A percentile compares a stretch with the other conserved stretches of the same genome.
Conservation (phyloP, 345 rosid genomes). For the Clausena lansium region DNA sequence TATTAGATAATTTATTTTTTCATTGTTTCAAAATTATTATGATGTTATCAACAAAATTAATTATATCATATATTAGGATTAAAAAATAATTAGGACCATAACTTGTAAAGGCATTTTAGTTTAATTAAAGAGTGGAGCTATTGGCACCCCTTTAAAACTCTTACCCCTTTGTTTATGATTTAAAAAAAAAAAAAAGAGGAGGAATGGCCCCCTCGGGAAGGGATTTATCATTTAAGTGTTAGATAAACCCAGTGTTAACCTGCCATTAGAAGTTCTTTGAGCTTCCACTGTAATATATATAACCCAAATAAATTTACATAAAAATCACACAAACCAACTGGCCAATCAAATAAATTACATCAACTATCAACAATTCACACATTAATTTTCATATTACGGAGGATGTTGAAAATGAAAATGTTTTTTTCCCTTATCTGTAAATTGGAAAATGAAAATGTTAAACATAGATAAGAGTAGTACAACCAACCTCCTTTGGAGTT, state of each 20-base stretch:
- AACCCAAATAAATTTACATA: neutral
- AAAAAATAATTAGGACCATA: too few species aligned
- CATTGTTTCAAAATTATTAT: too few species aligned
- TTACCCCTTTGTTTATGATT: too few species aligned
- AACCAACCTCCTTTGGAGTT: neutral
- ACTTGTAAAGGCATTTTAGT: too few species aligned
- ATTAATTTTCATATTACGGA: neutral
- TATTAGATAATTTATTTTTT: too few species aligned
- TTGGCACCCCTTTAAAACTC: too few species aligned
- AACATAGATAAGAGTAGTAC: neutral
- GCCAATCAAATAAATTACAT: neutral
- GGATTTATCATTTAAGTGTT: neutral
- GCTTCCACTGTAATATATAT: neutral
- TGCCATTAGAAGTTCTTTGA: neutral
- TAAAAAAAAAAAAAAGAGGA: too few species aligned
- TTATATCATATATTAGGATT: too few species aligned
- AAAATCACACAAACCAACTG: too few species aligned
- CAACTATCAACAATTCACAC: neutral
- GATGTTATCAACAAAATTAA: too few species aligned
- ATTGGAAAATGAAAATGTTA: neutral
- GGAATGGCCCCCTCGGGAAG: neutral
- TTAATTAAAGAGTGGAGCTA: too few species aligned
- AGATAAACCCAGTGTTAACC: neutral
- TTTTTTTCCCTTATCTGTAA: too few species aligned
- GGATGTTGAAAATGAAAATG: neutral